Evolutionary conservation across 2,329 filamentous ascomycete species (phyloP).

Genomic region (Phyllosticta capitalensis): DNA sequence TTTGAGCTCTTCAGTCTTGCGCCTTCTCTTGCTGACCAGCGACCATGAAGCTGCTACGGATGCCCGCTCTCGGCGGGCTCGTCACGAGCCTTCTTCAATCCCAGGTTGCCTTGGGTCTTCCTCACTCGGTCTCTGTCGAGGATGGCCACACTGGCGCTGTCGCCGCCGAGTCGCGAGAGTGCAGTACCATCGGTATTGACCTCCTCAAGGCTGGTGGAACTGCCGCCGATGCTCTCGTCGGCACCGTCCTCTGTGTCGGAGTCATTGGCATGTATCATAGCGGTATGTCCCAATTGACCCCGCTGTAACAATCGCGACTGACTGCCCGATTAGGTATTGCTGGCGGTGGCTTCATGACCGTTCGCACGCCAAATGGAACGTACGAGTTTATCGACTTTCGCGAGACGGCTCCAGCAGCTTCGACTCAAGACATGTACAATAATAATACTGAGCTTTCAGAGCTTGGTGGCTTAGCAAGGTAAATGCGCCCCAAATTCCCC

Average conservation of each 20-base stretch:
- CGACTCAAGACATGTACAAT: constrained; percentile 75
- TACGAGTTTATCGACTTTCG: constrained; percentile 88
- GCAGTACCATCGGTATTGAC: constrained; percentile 38
- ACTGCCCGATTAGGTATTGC: constrained; percentile 55
- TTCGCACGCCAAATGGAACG: constrained; percentile 60
- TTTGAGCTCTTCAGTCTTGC: neutral
- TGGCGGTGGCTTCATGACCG: constrained; percentile 82
- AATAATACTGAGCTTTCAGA: constrained; percentile 59
- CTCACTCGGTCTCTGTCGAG: neutral
- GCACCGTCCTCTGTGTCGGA: constrained; percentile 39
- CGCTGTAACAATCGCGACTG: neutral
- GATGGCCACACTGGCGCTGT: constrained; percentile 31
- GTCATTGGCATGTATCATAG: constrained; percentile 40
- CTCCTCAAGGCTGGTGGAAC: constrained; percentile 41
- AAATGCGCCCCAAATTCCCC: neutral
- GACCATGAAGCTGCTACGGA: constrained; percentile 7
- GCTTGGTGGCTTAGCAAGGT: constrained; percentile 54
- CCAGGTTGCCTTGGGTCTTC: constrained; percentile 4
- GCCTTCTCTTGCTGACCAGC: neutral
- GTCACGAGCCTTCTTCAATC: constrained; percentile 6
- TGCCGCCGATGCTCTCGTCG: constrained; percentile 41
- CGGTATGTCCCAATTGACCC: constrained; percentile 11
- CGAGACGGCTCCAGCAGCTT: constrained; percentile 75
- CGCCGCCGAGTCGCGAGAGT: constrained; percentile 36
- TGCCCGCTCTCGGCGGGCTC: constrained; percentile 9